Conservation (phyloP, 768 basidiomycete species). For the Mycena floridula region DNA sequence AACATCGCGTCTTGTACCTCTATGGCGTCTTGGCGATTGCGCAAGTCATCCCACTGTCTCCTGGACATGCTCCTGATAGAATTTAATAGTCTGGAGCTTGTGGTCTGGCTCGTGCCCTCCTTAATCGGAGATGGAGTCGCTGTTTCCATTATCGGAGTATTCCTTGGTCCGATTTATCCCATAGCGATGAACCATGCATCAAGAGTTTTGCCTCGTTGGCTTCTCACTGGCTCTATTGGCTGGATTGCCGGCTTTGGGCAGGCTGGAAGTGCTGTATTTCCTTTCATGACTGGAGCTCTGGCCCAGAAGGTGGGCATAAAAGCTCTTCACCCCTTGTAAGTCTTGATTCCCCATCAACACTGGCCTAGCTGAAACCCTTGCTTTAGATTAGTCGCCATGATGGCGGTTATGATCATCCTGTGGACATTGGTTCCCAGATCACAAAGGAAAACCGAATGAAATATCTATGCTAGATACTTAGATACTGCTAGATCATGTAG, state of each 20-base stretch:
- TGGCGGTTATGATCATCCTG: constrained; percentile 48
- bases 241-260: constrained; percentile 69
- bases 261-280: constrained; percentile 65
- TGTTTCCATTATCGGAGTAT: constrained; percentile 56
- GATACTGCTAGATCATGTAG: too few relatives aligned
- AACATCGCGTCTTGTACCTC: constrained; percentile 44
- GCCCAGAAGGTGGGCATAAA: constrained; percentile 56
- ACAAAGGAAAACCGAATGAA: neutral
- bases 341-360: constrained; percentile 3
- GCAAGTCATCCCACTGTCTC: constrained; percentile 19
- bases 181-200: constrained; percentile 68
- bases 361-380: neutral
- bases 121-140: constrained; percentile 60
- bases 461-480: too few relatives aligned
- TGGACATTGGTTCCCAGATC: constrained; percentile 47
- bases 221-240: constrained; percentile 59
- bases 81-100: constrained; percentile 45
- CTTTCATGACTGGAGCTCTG: constrained; percentile 69
- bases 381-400: constrained; percentile 52
- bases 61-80: neutral
- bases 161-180: constrained; percentile 75
- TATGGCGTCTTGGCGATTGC: constrained; percentile 46
- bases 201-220: constrained; percentile 62
- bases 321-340: constrained; percentile 59
- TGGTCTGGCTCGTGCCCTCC: constrained; percentile 66